Percentiles rank a stretch among this genome's conserved stretches.
These are phyloP conservation scores for Hypomontagnella submonticulosa DNA, from an alignment of 495 filamentous ascomycete genomes.

Conservation along the genomic window DNA sequence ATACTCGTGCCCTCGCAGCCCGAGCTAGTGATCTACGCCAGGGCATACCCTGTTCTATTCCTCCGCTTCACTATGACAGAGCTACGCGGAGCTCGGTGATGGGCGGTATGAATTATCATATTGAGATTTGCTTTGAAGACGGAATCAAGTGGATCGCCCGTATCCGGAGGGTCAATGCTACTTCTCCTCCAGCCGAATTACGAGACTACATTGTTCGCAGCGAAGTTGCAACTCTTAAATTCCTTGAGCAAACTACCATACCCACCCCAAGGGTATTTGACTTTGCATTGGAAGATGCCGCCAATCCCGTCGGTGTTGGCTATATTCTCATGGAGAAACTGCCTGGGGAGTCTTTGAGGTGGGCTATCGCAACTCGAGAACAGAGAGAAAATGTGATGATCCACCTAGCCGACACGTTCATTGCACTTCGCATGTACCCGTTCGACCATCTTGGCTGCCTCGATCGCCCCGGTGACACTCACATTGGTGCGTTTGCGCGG, in stretches of 20 bases:
- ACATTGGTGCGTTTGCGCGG: conserved; percentile 46
- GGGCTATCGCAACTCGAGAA: conserved; percentile 38
- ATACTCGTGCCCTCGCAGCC: conserved; percentile 45
- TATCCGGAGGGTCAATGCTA: conserved; percentile 35
- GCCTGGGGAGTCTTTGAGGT: conserved; percentile 50
- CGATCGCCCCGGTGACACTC: conserved; percentile 43
- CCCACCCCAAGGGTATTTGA: conserved; percentile 49
- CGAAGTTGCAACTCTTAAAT: conserved; percentile 50
- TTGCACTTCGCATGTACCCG: conserved; percentile 49
- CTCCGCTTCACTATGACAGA: conserved; percentile 45
- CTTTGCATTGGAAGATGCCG: conserved; percentile 40
- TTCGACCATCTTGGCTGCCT: conserved; percentile 50
- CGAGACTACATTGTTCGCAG: conserved; percentile 50
- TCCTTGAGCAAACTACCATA: conserved; percentile 46
- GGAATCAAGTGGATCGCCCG: conserved; percentile 48
- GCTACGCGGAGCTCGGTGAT: conserved; percentile 48
- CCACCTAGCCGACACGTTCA: conserved; percentile 53
- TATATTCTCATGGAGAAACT: conserved; percentile 57
- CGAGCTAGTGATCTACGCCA: conserved; percentile 40
- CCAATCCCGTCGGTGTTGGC: conserved; percentile 50
- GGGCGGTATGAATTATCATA: conserved; percentile 53
- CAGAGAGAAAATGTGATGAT: conserved; percentile 49
- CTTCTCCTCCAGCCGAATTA: conserved; percentile 45
- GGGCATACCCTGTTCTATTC: conserved; percentile 46
- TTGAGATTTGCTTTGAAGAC: conserved; percentile 47